A percentile compares a stretch with the other conserved stretches of the same genome.
Evolutionary conservation across 108 stramenopile species (phyloP).

Genomic region (Phaeodactylum tricornutum): DNA sequence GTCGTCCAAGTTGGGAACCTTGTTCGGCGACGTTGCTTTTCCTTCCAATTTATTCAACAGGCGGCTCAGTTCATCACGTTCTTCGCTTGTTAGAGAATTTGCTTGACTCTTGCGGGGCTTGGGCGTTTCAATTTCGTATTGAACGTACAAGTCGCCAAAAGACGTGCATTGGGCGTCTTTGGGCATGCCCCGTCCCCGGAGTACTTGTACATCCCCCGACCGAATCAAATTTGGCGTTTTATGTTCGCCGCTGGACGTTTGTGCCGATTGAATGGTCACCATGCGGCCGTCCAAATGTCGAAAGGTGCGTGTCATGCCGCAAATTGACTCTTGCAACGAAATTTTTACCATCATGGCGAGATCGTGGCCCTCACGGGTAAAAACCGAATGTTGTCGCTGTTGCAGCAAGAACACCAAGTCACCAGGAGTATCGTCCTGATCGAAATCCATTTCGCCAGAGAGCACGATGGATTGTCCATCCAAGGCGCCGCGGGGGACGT

Average conservation of each 20-base stretch:
- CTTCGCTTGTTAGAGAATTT: conserved; percentile 25
- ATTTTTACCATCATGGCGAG: conserved; percentile 64
- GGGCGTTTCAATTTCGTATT: conserved; percentile 66
- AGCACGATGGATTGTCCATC: conserved; percentile 49
- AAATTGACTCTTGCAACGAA: conserved; percentile 49
- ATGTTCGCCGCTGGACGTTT: conserved; percentile 4
- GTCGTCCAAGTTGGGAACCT: too few relatives aligned
- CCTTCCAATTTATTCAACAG: conserved; percentile 58
- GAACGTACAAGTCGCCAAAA: conserved; percentile 76
- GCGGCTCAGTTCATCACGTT: conserved; percentile 32
- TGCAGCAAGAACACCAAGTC: conserved; percentile 62
- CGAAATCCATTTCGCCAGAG: conserved; percentile 58
- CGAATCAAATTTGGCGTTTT: conserved; percentile 23
- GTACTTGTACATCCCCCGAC: conserved; percentile 71
- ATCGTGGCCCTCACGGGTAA: conserved; percentile 63
- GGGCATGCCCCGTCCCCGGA: conserved; percentile 79
- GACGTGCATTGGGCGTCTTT: conserved; percentile 18
- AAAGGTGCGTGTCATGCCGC: conserved; percentile 38
- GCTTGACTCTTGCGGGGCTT: not conserved
- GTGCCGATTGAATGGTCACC: conserved; percentile 26
- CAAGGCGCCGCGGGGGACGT: conserved; percentile 40
- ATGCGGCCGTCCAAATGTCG: conserved; percentile 43
- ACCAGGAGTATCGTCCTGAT: conserved; percentile 42
- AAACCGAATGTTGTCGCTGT: conserved; percentile 38
- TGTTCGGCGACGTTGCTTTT: not conserved